These are phyloP conservation scores for Areca catechu DNA, from an alignment of 176 grass and related monocot genomes.

Conservation along the genomic window DNA sequence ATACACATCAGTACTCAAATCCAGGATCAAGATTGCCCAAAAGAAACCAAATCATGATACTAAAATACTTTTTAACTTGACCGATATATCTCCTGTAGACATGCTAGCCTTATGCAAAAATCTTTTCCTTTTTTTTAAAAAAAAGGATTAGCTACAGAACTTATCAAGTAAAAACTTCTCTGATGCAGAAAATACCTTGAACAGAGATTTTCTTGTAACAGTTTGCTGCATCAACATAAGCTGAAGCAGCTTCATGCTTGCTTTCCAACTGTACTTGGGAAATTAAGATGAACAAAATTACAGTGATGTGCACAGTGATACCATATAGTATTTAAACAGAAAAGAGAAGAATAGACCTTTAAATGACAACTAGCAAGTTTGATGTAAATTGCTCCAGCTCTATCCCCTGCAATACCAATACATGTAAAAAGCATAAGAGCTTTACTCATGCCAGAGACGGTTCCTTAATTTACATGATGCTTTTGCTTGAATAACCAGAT, in stretches of 20 bases:
- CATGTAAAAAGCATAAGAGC: not conserved
- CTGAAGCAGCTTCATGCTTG: constrained; percentile 83
- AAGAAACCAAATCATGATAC: no score
- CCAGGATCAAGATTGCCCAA: no score
- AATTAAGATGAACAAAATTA: not conserved
- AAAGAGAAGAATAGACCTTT: constrained; percentile 36
- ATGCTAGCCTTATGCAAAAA: no score
- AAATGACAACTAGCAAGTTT: constrained; percentile 85
- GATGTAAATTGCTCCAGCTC: constrained; percentile 74
- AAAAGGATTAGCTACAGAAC: not conserved
- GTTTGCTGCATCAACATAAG: constrained; percentile 77
- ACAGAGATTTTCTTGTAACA: constrained; percentile 91
- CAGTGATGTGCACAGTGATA: no score
- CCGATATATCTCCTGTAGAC: no score
- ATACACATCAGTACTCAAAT: no score
- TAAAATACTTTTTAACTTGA: no score
- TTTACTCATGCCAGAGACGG: not conserved
- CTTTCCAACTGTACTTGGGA: constrained; percentile 48
- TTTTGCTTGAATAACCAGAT: not conserved
- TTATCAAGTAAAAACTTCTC: not conserved
- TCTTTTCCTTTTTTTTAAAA: no score
- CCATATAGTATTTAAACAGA: not conserved
- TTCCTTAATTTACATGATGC: not conserved
- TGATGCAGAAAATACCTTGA: constrained; percentile 30
- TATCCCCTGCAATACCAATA: constrained; percentile 55